A percentile compares a stretch with the other conserved stretches of the same genome.
These are phyloP conservation scores for Pseudogymnoascus sp. DNA, from an alignment of 2,329 filamentous ascomycete species.

Conservation along the genomic window DNA sequence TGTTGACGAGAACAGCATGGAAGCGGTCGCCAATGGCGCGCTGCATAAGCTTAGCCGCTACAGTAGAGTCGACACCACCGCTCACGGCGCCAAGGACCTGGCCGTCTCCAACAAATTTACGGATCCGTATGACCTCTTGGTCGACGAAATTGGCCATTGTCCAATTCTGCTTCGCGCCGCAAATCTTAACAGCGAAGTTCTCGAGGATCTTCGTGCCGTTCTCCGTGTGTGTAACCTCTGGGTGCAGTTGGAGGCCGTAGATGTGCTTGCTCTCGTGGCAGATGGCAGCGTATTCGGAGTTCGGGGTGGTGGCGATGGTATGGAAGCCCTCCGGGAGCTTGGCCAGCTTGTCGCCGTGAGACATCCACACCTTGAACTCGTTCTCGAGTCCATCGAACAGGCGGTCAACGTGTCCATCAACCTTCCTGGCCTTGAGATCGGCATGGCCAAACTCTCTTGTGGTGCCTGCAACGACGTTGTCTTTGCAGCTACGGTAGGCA, in stretches of 20 bases:
- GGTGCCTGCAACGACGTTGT: conserved; percentile 60
- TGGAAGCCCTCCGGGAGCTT: conserved; percentile 66
- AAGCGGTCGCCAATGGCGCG: conserved; percentile 77
- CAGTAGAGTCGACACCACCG: conserved; percentile 84
- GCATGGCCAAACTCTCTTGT: conserved; percentile 68
- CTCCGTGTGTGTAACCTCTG: conserved; percentile 70
- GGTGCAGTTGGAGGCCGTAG: conserved; percentile 73
- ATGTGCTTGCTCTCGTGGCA: conserved; percentile 63
- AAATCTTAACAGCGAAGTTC: conserved; percentile 83
- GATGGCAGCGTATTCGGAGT: conserved; percentile 74
- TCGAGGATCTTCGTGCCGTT: conserved; percentile 62
- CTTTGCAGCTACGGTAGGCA: conserved; percentile 57
- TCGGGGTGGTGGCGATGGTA: conserved; percentile 65
- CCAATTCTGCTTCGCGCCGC: conserved; percentile 70
- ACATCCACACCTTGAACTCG: conserved; percentile 72
- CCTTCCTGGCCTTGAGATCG: conserved; percentile 53
- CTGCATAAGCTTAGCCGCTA: conserved; percentile 78
- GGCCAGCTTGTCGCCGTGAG: conserved; percentile 78
- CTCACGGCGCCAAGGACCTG: conserved; percentile 75
- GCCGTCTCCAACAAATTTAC: conserved; percentile 71
- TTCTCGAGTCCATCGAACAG: conserved; percentile 73
- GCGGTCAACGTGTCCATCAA: conserved; percentile 58
- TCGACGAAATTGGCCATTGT: conserved; percentile 77
- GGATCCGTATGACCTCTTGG: conserved; percentile 73
- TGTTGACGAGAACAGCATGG: conserved; percentile 79